phyloP scores from a whole-genome alignment of 768 basidiomycete genomes.

The Amanita fuliginea region DNA sequence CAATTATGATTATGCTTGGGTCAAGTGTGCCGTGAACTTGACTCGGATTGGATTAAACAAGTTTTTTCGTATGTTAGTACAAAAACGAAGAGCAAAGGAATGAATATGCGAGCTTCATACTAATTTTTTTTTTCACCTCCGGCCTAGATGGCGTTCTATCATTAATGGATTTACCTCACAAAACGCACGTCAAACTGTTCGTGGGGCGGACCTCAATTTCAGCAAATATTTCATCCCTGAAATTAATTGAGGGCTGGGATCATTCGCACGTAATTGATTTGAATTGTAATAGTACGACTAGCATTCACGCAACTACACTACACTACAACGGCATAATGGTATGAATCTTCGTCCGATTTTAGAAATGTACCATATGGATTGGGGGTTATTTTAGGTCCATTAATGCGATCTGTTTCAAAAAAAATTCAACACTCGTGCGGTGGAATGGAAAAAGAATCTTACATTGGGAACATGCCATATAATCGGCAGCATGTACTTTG shows the following conservation, averaged over 20 bases:
- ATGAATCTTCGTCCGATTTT: background rate
- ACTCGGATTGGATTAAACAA: no score
- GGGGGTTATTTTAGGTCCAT: background rate
- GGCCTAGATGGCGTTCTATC: background rate
- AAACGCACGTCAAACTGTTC: background rate
- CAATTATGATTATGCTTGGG: no score
- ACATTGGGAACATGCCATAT: background rate
- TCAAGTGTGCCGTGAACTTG: no score
- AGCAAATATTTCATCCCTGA: background rate
- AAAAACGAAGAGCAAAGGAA: background rate
- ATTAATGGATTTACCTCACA: background rate
- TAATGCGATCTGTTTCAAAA: background rate
- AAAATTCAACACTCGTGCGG: background rate
- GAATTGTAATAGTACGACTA: background rate
- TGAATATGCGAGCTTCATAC: background rate
- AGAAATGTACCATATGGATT: background rate
- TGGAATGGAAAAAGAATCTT: background rate
- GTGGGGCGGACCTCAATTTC: background rate
- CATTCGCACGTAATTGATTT: background rate
- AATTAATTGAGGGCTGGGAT: background rate
- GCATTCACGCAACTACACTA: background rate
- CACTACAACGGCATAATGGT: background rate
- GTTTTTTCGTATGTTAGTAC: no score
- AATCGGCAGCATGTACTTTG: background rate
- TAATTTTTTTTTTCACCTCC: background rate